Evolutionary conservation across 2,329 filamentous ascomycete species (phyloP).

Genomic region (Talaromyces islandicus): DNA sequence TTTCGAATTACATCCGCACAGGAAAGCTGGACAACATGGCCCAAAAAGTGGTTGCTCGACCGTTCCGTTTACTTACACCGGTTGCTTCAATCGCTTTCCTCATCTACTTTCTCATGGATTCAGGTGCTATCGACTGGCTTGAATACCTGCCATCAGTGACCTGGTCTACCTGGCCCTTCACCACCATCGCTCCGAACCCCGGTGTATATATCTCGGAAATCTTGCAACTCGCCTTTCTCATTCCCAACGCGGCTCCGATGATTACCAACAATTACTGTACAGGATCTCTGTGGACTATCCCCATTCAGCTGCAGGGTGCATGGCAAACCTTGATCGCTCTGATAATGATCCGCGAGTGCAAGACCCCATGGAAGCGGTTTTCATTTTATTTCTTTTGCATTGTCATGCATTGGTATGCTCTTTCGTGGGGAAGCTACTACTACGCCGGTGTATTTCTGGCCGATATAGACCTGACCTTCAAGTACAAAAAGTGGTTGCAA

Average conservation of each 20-base stretch:
- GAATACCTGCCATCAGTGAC: constrained; percentile 42
- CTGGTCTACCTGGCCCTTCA: constrained; percentile 45
- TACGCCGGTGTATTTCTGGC: constrained; percentile 42
- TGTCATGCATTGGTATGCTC: constrained; percentile 42
- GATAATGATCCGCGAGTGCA: constrained; percentile 41
- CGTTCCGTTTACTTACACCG: constrained; percentile 44
- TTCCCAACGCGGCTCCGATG: constrained; percentile 44
- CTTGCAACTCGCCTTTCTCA: constrained; percentile 40
- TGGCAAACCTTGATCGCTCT: constrained; percentile 40
- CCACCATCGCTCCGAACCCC: constrained; percentile 34
- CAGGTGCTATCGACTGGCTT: constrained; percentile 38
- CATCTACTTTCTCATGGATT: constrained; percentile 44
- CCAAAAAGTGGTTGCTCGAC: constrained; percentile 39
- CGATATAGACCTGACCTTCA: constrained; percentile 43
- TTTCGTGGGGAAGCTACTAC: constrained; percentile 42
- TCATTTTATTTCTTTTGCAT: constrained; percentile 39
- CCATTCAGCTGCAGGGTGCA: constrained; percentile 43
- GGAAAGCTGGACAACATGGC: constrained; percentile 40
- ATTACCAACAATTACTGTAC: constrained; percentile 46
- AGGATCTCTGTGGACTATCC: constrained; percentile 46
- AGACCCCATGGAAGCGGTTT: constrained; percentile 43
- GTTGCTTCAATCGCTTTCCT: constrained; percentile 38
- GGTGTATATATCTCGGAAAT: constrained; percentile 40
- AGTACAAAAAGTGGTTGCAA: constrained; percentile 35
- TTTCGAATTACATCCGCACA: constrained; percentile 35